Evolutionary conservation across 2,329 filamentous ascomycete genomes (phyloP).

Genomic region (Penicillium freii): DNA sequence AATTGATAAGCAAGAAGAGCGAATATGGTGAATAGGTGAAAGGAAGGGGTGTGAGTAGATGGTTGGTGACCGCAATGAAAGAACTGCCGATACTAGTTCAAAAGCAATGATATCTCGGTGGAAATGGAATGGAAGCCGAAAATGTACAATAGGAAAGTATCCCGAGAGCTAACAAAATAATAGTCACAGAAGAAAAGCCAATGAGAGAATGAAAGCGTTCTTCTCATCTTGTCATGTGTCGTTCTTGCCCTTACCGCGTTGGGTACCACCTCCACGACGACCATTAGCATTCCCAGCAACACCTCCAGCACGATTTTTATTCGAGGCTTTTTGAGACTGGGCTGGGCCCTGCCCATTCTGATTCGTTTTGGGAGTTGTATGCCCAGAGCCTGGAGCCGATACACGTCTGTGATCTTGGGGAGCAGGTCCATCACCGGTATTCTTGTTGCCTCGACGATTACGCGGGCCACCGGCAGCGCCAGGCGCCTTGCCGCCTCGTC

Average conservation of each 20-base stretch:
- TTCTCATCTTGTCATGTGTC: constrained; percentile 5
- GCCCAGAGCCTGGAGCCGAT: background rate
- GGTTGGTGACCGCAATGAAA: background rate
- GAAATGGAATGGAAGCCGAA: background rate
- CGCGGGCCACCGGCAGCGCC: constrained; percentile 13
- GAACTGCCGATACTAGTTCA: background rate
- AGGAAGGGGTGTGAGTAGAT: background rate
- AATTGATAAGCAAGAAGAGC: background rate
- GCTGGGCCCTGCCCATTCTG: constrained; percentile 12
- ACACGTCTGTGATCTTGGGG: constrained; percentile 7
- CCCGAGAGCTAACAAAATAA: background rate
- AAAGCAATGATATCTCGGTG: background rate
- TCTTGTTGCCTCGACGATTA: constrained; percentile 22
- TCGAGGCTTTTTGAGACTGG: constrained; percentile 8
- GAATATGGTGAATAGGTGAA: background rate
- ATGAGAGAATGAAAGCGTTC: background rate
- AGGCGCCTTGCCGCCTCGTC: constrained; percentile 17
- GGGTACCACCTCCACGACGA: constrained; percentile 26
- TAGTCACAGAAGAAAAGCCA: background rate
- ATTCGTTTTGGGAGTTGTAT: constrained; percentile 13
- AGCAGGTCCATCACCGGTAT: background rate
- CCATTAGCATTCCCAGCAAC: constrained; percentile 10
- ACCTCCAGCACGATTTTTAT: constrained; percentile 13
- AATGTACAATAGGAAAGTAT: background rate
- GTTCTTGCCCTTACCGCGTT: constrained; percentile 23